Evolutionary conservation across 768 basidiomycete genomes (phyloP), one percentile per base, ranked within the genome.

Genomic region (Lentinus brumalis): DNA sequence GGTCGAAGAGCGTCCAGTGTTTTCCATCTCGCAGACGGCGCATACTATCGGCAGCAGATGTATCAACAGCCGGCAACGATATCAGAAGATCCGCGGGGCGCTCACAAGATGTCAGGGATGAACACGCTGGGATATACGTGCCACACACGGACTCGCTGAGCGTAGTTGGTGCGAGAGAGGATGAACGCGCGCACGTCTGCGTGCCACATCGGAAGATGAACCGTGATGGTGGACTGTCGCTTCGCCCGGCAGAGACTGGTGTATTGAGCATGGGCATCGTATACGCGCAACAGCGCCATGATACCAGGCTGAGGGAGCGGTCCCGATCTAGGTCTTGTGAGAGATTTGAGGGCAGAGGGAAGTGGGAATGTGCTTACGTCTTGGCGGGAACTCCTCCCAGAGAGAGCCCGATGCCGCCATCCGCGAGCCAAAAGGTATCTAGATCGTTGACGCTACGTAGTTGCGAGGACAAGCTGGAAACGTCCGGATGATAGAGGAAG

Each of bases 221-320:
- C 44, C 7, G 44, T 45, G 7, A 3, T 16, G 14, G 21, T 16
- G n/a, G 44, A 21, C 16, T 11, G 21, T 16, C 44, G 6, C 16
- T 8, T 7, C 6, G 2, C 14, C 3, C 15, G n/a, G 3, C 9
- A n/a, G 2, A 3, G 1, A 16, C 1, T 3, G 2, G 21, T 9
- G 7, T 9, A 9, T 2, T 16, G 1, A 1, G 44, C 44, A 45
- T 45, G 44, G 3, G 2, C 7, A 7, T 45, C 44, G 44, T 45
- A 45, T 6, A n/a, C 7, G 3, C 44, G 6, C 6, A 45, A 1
- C 16, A 45, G 6, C 7, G 14, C 14, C 11, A 45, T 14, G 16
- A 45, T 7, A 16, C 44, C 44, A 1, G 44, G 44, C 3, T 21
- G 16, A n/a, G 11, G 44, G 1, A 1, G 2, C 3, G 9, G 9